A percentile compares a stretch with the other conserved stretches of the same genome.
Evolutionary conservation across 1,284 basidiomycete species (phyloP).

Genomic region (Apiotrichum laibachii): DNA sequence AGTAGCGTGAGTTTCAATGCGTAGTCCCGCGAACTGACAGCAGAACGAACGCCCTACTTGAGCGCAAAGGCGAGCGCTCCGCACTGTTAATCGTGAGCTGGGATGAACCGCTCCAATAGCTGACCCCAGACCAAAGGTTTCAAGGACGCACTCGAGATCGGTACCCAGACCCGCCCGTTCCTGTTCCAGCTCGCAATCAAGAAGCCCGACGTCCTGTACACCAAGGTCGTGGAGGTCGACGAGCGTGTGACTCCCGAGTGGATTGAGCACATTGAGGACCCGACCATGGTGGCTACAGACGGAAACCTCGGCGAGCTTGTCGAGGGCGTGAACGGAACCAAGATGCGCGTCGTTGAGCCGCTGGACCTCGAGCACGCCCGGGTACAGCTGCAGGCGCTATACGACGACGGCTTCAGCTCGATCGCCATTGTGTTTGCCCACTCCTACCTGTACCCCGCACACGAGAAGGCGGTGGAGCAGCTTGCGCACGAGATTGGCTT

Average conservation of each 20-base stretch:
- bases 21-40: too few relatives aligned
- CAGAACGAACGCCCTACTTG: constrained; percentile 84
- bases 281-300: constrained; percentile 22
- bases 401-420: constrained; percentile 32
- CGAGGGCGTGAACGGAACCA: too few relatives aligned
- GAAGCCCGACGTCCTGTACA: constrained; percentile 75
- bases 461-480: constrained; percentile 36
- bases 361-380: constrained; percentile 44
- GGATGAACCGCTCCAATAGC: too few relatives aligned
- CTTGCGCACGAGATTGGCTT: constrained; percentile 41
- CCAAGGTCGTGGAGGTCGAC: constrained; percentile 76
- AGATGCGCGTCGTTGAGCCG: constrained; percentile 64
- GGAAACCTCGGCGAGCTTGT: constrained; percentile 72
- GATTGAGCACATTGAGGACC: constrained; percentile 39
- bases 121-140: constrained; percentile 66
- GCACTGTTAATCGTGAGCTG: constrained; percentile 68
- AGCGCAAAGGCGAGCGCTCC: constrained; percentile 87
- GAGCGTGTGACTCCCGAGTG: constrained; percentile 78
- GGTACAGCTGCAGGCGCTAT: constrained; percentile 32
- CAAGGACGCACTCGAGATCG: constrained; percentile 38
- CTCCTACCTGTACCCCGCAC: constrained; percentile 37
- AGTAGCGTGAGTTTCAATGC: constrained; percentile 55
- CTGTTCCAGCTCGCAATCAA: constrained; percentile 82
- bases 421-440: constrained; percentile 40
- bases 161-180: constrained; percentile 58